Evolutionary conservation across 768 basidiomycete genomes (phyloP), one percentile per base, ranked within the genome.

Genomic region (Termitomyces sp.): DNA sequence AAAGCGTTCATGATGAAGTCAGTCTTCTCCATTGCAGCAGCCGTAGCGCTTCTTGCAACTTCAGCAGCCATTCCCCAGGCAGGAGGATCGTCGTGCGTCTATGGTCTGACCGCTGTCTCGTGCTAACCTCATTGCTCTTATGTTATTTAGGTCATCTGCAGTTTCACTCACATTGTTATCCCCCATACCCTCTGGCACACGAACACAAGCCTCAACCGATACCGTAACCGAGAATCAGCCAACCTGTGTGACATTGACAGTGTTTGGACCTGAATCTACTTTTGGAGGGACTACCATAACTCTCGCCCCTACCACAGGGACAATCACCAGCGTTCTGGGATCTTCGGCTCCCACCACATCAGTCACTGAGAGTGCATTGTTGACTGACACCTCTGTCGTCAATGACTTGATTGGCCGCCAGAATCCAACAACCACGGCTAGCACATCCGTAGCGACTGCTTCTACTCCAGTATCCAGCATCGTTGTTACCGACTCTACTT

Each of bases 51-150:
- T 37, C n/a, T 49, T 16, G 20, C 27, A 9, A 39, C 22, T 33
- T n/a, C 55, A 39, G 3, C 18, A 6, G 55, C 55, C 27, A 20
- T 49, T 30, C 55, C 55, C 22, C 55, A 56, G 37, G 55, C 46
- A 18, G 55, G 12, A 18, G 55, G 12, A 24, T 42, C 53, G 24
- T 55, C 53, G 55, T 47, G 30, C n/a, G 46, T 37, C 44, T 13
- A 27, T 27, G 10, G 12, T 37, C 20, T 20, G n/a, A 33, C 36
- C 24, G n/a, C 45, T 49, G 22, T 34, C 20, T 36, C 55, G 18
- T 37, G 45, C 27, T 34, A 16, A 50, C 34, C 34, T 14, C 8
- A 2, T 40, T 39, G 5, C 24, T 34, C 37, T 40, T 47, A 10
- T 14, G 24, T n/a, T n/a, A 2, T 20, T 16, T n/a, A 56, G 36